Base-by-base conservation (phyloP, 345 rosid species). In the Brassica juncea region DNA sequence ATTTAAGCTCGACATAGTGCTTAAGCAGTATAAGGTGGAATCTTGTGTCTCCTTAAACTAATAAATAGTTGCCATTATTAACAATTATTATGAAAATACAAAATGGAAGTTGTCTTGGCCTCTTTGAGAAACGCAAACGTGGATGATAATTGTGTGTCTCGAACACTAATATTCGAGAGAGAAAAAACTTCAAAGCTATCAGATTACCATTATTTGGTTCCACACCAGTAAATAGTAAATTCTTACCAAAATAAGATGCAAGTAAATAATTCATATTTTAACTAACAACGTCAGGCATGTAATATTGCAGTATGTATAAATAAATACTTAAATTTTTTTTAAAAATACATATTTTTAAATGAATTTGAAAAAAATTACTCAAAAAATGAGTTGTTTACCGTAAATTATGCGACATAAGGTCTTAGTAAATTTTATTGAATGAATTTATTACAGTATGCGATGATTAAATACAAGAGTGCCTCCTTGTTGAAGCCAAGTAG, bases 401-500 rank as follows among this genome's bases (percentile, higher is more conserved):
- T 34, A 34, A 5, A 34, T 5, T 34, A 34, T 34, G 37, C 37
- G 37, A 6, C 8, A 34, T 34, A 6, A 34, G 37, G 7, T 34
- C 1, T 34, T 34, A 3, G 19, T 19, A 32, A 32, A 32, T 34
- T 34, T 34, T 5, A 5, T 31, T 31, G 37, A 52, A 68, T 25
- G 3, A 44, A 60, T 27, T 16, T 19, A 19, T 19, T 19, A 19
- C 28, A 34, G 34, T 5, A 52, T 70, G 70, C 9, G 69, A 71
- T 71, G 19, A 0, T 19, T 19, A 64, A 15, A 10, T 65, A 78
- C 37, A 4, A 7, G 60, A 54, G 66, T 78, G 77, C 49, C 72
- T 72, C 67, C 67, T 37, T 78, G 67, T 72, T n/a, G 62, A 78
- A 78, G 81, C 77, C 42, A 71, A 72, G 61, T 72, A 57, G 72